Percentiles rank a stretch among this genome's conserved stretches.
Conservation (phyloP, 352 stramenopile genomes). For the Pythium aristosporum region DNA sequence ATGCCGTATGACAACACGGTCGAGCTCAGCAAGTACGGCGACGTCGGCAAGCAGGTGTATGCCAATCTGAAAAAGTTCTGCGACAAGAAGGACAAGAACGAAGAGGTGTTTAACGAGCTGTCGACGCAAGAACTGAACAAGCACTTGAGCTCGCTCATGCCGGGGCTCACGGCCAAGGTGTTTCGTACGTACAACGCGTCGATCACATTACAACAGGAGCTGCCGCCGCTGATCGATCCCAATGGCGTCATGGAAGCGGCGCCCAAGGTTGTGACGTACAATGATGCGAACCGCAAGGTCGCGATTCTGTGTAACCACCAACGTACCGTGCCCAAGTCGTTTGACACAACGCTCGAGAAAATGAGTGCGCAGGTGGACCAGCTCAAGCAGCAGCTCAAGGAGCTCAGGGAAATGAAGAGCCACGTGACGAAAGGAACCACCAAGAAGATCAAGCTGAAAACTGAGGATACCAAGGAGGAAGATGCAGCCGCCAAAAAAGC, state of each 20-base stretch:
- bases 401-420: slow-evolving; percentile 93
- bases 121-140: slow-evolving; percentile 97
- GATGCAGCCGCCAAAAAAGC: slow-evolving; percentile 89
- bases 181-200: slow-evolving; percentile 99
- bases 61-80: slow-evolving; percentile 97
- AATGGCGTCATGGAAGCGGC: slow-evolving; percentile 64
- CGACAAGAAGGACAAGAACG: slow-evolving; percentile 92
- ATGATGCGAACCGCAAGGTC: slow-evolving; percentile 99
- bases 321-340: slow-evolving; percentile 96
- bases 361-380: slow-evolving; percentile 92
- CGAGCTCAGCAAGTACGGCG: slow-evolving; percentile 89
- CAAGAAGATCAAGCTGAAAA: slow-evolving; percentile 90
- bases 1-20: slow-evolving; percentile 99
- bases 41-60: slow-evolving; percentile 92
- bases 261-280: slow-evolving; percentile 98
- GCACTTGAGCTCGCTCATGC: slow-evolving; percentile 98
- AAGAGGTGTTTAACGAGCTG: slow-evolving; percentile 98
- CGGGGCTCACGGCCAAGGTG: slow-evolving; percentile 98
- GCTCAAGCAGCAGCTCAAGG: slow-evolving; percentile 94
- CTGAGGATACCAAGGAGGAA: slow-evolving; percentile 84
- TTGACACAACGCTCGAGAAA: slow-evolving; percentile 94
- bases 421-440: slow-evolving; percentile 87
- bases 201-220: slow-evolving; percentile 97
- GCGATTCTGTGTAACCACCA: slow-evolving; percentile 99
- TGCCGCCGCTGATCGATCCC: slow-evolving; percentile 68